Evolutionary conservation across 1,139 yeast genomes (phyloP).

Genomic region (Pneumocystis murina): DNA sequence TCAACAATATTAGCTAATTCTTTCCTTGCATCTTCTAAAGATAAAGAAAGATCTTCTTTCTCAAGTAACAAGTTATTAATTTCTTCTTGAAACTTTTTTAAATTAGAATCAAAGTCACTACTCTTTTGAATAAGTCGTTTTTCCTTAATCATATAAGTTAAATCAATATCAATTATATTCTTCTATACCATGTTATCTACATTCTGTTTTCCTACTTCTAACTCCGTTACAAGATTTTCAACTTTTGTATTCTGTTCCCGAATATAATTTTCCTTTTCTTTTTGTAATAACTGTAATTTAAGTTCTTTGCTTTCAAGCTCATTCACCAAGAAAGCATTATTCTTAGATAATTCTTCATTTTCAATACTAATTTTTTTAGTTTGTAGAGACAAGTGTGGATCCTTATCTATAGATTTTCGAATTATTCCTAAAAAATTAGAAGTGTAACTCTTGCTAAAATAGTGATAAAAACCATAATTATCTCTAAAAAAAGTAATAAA

Average conservation of each 20-base stretch:
- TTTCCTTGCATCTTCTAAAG: conserved; percentile 5
- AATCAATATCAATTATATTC: neutral
- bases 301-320: neutral
- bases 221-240: conserved; percentile 7
- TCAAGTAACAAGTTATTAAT: neutral
- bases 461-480: conserved; percentile 31
- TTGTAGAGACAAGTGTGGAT: neutral
- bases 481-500: conserved; percentile 48
- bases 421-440: neutral
- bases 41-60: conserved; percentile 2
- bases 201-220: conserved; percentile 3
- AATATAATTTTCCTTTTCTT: conserved; percentile 12
- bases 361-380: neutral
- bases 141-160: neutral
- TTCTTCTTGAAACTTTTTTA: neutral
- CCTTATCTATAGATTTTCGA: conserved; percentile 9
- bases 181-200: conserved; percentile 1
- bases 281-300: conserved; percentile 10
- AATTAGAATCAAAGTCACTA: conserved; percentile 1
- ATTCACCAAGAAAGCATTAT: neutral
- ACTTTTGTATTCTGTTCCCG: conserved; percentile 9
- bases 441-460: neutral
- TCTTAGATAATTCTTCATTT: neutral
- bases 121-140: conserved; percentile 3
- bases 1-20: conserved; percentile 10